phyloP scores from a whole-genome alignment of 2,329 filamentous ascomycete genomes.

The Neonectria ditissima region DNA sequence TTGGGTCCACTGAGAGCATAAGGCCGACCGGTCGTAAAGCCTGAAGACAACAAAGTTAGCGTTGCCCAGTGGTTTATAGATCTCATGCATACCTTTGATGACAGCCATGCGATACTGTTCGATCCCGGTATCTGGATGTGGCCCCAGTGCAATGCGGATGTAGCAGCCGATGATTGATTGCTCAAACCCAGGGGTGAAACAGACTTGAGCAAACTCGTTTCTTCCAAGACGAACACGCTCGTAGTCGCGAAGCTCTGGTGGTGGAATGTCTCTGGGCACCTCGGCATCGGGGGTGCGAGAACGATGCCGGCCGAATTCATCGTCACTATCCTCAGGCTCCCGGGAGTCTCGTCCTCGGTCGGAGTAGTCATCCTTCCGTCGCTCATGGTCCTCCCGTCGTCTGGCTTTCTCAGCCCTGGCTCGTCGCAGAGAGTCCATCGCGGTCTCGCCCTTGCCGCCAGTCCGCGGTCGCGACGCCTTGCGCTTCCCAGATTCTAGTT shows the following conservation, averaged over 20 bases:
- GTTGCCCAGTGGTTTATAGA: background rate
- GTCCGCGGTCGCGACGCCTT: constrained; percentile 81
- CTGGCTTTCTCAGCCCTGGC: constrained; percentile 71
- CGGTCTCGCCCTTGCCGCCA: constrained; percentile 59
- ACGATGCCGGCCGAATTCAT: constrained; percentile 76
- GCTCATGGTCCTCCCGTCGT: constrained; percentile 65
- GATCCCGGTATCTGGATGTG: constrained; percentile 76
- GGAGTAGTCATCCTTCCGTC: constrained; percentile 66
- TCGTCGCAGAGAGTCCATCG: constrained; percentile 77
- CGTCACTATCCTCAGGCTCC: constrained; percentile 78
- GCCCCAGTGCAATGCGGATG: constrained; percentile 84
- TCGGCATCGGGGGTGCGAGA: constrained; percentile 71
- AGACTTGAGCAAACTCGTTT: constrained; percentile 88
- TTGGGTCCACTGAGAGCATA: constrained; percentile 87
- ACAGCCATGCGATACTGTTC: constrained; percentile 89
- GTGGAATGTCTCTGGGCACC: constrained; percentile 75
- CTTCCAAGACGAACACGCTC: constrained; percentile 87
- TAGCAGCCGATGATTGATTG: constrained; percentile 85
- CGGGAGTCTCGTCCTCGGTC: constrained; percentile 49
- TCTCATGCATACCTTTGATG: constrained; percentile 77
- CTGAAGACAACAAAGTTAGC: constrained; percentile 58
- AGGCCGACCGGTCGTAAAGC: constrained; percentile 80
- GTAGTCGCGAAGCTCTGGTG: constrained; percentile 81
- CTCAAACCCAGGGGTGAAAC: constrained; percentile 93
- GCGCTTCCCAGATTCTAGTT: constrained; percentile 79